These are phyloP conservation scores for Leonotis leonurus DNA, from an alignment of 257 asterid species.

Conservation along the genomic window DNA sequence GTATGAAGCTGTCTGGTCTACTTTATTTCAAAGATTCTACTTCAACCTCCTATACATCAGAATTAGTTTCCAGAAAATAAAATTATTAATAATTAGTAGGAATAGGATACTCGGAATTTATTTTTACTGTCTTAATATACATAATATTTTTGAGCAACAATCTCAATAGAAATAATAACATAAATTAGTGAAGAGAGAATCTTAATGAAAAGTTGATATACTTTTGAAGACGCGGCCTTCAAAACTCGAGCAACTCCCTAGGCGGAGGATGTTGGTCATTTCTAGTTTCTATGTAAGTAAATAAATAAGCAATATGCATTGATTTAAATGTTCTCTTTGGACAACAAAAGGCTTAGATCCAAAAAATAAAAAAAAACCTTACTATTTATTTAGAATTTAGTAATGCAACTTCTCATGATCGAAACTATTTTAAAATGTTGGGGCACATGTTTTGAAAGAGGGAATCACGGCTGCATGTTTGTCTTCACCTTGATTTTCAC, in stretches of 20 bases:
- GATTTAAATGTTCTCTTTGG: constrained; percentile 9
- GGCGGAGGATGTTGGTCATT: constrained; percentile 57
- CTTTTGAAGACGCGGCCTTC: constrained; percentile 8
- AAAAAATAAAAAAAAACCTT: constrained; percentile 12
- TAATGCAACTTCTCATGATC: constrained; percentile 8
- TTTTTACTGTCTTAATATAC: too few species aligned
- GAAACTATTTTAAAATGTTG: neutral
- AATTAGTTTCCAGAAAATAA: too few species aligned
- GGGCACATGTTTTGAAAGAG: constrained; percentile 56
- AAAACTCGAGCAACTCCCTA: constrained; percentile 29
- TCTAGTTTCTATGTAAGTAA: constrained; percentile 9
- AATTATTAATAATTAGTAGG: too few species aligned
- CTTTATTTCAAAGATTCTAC: too few species aligned
- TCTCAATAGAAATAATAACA: neutral
- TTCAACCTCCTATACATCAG: too few species aligned
- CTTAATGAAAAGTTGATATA: constrained; percentile 2
- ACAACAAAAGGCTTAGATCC: constrained; percentile 18
- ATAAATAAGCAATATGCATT: neutral
- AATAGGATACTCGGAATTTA: too few species aligned
- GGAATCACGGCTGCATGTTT: constrained; percentile 78
- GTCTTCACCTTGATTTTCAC: constrained; percentile 30
- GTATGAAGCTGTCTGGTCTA: too few species aligned
- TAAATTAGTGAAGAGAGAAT: neutral
- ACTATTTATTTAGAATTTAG: constrained; percentile 6
- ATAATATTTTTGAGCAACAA: neutral